These are phyloP conservation scores for Arxiozyma heterogenica DNA, from an alignment of 1,139 yeast species.

Conservation along the genomic window DNA sequence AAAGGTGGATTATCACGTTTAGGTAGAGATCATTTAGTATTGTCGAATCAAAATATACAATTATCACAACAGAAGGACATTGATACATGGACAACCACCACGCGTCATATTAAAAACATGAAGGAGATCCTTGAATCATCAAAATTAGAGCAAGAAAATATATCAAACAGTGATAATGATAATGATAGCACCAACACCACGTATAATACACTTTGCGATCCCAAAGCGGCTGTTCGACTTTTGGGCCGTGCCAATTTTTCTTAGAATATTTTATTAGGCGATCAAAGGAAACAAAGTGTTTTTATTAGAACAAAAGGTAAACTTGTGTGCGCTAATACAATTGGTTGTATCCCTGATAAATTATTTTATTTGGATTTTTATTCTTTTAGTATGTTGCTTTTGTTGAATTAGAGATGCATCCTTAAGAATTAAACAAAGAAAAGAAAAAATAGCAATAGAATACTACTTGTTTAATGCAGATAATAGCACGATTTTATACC, in stretches of 20 bases:
- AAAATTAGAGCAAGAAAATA: background rate
- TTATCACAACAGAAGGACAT: slow-evolving; percentile 12
- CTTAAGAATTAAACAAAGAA: background rate
- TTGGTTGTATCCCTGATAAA: background rate
- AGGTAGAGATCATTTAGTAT: slow-evolving; percentile 45
- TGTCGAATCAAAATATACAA: background rate
- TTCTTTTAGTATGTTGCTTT: background rate
- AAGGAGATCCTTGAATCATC: background rate
- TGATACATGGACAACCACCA: slow-evolving; percentile 4
- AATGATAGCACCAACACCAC: background rate
- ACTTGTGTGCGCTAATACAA: no score
- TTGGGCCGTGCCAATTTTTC: slow-evolving; percentile 1
- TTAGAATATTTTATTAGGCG: background rate
- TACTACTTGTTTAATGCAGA: no score
- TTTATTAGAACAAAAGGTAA: no score
- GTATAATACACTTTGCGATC: background rate
- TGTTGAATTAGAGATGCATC: background rate
- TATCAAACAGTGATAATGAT: background rate
- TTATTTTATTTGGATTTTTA: no score
- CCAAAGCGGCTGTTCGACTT: background rate
- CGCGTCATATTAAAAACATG: background rate
- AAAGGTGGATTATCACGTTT: slow-evolving; percentile 76
- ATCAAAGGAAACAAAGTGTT: background rate
- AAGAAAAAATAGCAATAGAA: no score
- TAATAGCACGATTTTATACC: no score